These are phyloP conservation scores for Exserohilum rostratum DNA, from an alignment of 2,329 filamentous ascomycete species.

Conservation along the genomic window DNA sequence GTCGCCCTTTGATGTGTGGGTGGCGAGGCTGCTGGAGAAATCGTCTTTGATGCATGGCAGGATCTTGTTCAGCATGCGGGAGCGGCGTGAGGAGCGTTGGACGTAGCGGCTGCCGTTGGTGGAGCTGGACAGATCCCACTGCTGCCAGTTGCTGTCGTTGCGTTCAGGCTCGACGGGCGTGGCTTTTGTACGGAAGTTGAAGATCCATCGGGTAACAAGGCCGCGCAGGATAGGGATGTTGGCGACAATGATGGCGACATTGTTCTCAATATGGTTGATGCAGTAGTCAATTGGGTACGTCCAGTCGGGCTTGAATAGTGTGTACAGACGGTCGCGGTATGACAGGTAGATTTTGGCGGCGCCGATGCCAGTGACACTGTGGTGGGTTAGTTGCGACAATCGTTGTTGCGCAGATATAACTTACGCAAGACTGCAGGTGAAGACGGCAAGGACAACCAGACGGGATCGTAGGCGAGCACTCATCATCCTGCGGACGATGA, in stretches of 20 bases:
- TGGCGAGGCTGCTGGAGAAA: slow-evolving; percentile 44
- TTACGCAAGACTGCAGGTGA: slow-evolving; percentile 50
- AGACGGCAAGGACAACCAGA: slow-evolving; percentile 48
- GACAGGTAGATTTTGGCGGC: slow-evolving; percentile 50
- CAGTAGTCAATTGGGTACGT: slow-evolving; percentile 52
- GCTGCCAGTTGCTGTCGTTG: slow-evolving; percentile 37
- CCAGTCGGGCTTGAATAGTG: slow-evolving; percentile 46
- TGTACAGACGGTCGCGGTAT: slow-evolving; percentile 49
- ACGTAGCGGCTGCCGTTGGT: slow-evolving; percentile 33
- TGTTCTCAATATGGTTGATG: slow-evolving; percentile 51
- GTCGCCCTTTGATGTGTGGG: slow-evolving; percentile 14
- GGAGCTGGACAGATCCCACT: slow-evolving; percentile 22
- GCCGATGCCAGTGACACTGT: slow-evolving; percentile 48
- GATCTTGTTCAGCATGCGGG: slow-evolving; percentile 38
- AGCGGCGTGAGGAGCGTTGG: neutral
- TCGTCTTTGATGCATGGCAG: slow-evolving; percentile 46
- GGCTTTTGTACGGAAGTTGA: slow-evolving; percentile 45
- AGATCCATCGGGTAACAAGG: slow-evolving; percentile 50
- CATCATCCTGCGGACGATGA: slow-evolving; percentile 50
- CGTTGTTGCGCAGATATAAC: slow-evolving; percentile 1
- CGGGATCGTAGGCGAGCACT: slow-evolving; percentile 47
- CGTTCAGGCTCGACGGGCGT: slow-evolving; percentile 42
- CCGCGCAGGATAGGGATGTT: slow-evolving; percentile 51
- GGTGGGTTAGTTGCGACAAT: slow-evolving; percentile 5
- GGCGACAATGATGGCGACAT: slow-evolving; percentile 51